Base-by-base conservation (phyloP, 306 rosid species). In the Cicer bijugum region DNA sequence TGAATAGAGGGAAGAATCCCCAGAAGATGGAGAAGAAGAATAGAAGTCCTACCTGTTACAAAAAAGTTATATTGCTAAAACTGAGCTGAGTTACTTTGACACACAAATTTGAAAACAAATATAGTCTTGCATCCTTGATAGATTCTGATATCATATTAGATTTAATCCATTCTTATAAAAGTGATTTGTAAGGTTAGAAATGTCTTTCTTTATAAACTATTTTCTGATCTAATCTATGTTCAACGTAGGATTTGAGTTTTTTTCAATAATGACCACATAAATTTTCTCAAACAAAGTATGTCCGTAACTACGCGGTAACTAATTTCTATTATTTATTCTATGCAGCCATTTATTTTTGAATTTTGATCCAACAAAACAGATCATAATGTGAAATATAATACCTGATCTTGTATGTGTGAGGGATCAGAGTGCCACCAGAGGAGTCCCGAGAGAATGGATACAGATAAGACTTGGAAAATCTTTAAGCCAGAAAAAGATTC, bases 1-100 rank as follows among this genome's bases (percentile, higher is more conserved):
- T 90, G 64, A 86, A 90, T n/a, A 92, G 86, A 12, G 98, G 98
- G 79, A 88, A 90, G 81, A 88, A 90, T 52, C 98, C 96, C 98
- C 94, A 90, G 78, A 92, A 90, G 80, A 90, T 88, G 48, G 97
- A 85, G 94, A 88, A 92, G 91, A 92, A 92, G 87, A 92, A 92
- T 11, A 92, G 87, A 11, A 92, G 89, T 72, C 98, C 92, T 14
- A 92, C 90, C 98, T 92, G 94, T 82, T 52, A 5, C 37, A 64
- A 9, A 46, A 45, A 58, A 4, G 35, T 16, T 73, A 23, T 28
- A 8, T 14, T 74, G 77, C 74, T 23, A 56, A 44, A 23, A 28
- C 5, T 28, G 35, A 28, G 0, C 0, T 28, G 35, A 28, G 35
- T 28, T 28, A 28, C 4, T 28, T 28, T 28, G 35, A 28, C 28